Evolutionary conservation across 2,329 filamentous ascomycete species (phyloP).

Genomic region (Phaeosphaeria sp.): DNA sequence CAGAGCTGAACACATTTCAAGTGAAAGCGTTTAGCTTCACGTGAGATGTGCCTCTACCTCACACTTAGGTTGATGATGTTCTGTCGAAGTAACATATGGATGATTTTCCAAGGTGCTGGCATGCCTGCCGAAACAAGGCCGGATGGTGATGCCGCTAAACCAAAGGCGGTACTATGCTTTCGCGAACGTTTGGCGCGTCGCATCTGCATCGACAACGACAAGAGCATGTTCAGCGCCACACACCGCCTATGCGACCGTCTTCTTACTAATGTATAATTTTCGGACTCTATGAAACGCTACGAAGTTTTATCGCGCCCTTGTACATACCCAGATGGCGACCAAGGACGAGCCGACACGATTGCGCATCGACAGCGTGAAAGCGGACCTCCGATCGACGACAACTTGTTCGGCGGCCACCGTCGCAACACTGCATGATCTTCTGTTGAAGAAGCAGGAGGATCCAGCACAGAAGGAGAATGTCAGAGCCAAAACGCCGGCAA

Average conservation of each 20-base stretch:
- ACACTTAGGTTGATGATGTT: neutral
- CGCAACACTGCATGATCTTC: slow-evolving; percentile 54
- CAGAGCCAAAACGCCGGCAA: slow-evolving; percentile 33
- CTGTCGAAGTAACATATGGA: neutral
- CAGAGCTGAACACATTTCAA: too few relatives aligned
- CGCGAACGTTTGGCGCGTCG: slow-evolving; percentile 21
- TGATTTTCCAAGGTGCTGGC: neutral
- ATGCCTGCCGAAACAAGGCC: neutral
- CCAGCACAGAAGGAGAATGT: slow-evolving; percentile 40
- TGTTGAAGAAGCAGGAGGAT: slow-evolving; percentile 46
- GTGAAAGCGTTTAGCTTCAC: too few relatives aligned
- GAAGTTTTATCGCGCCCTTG: neutral
- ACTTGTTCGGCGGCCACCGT: slow-evolving; percentile 58
- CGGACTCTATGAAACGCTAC: slow-evolving; percentile 19
- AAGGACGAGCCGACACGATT: slow-evolving; percentile 48
- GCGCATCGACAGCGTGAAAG: slow-evolving; percentile 57
- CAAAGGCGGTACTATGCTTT: slow-evolving; percentile 25
- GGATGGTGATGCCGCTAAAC: slow-evolving; percentile 18
- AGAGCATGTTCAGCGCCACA: slow-evolving; percentile 13
- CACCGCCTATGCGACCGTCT: slow-evolving; percentile 15
- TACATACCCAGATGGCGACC: slow-evolving; percentile 33
- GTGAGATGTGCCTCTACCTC: too few relatives aligned
- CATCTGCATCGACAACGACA: slow-evolving; percentile 9
- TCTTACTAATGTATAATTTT: slow-evolving; percentile 40
- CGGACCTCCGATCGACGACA: slow-evolving; percentile 54